Conservation (phyloP, 495 filamentous ascomycete species). For the Hypoxylon fragiforme region DNA sequence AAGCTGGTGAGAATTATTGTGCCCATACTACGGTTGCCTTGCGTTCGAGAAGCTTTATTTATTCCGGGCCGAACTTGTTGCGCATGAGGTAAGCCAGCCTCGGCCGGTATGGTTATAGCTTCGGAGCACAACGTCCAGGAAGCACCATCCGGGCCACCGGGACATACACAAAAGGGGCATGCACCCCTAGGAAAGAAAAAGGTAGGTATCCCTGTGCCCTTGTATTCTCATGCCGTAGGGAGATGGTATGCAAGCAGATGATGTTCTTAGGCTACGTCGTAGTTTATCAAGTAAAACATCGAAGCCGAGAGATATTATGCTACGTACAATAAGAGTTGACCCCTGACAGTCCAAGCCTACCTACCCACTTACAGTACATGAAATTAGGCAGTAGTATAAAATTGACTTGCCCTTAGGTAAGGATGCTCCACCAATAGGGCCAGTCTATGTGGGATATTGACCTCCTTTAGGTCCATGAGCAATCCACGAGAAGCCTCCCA, state of each 20-base stretch:
- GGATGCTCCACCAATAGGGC: slow-evolving; percentile 11
- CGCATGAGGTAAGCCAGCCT: neutral
- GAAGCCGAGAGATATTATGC: slow-evolving; percentile 7
- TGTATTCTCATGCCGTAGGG: too few species aligned
- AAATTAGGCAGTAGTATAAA: slow-evolving; percentile 4
- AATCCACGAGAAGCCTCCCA: slow-evolving; percentile 1
- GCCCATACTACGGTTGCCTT: neutral
- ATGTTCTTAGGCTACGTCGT: too few species aligned
- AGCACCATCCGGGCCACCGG: neutral
- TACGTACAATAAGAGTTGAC: slow-evolving; percentile 12
- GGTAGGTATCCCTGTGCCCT: too few species aligned
- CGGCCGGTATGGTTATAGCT: slow-evolving; percentile 1
- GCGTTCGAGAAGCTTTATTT: neutral
- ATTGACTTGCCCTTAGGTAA: too few species aligned
- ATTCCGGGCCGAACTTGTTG: neutral
- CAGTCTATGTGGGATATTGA: slow-evolving; percentile 14
- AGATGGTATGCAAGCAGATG: slow-evolving; percentile 14
- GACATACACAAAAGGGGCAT: neutral
- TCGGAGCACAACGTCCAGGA: slow-evolving; percentile 5
- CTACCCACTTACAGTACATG: slow-evolving; percentile 10
- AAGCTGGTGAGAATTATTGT: neutral
- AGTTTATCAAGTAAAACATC: slow-evolving; percentile 9
- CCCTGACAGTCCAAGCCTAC: slow-evolving; percentile 5
- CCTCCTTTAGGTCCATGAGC: too few species aligned
- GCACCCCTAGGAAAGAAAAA: too few species aligned